These are phyloP conservation scores for Pelargonium fulgidum DNA, from an alignment of 441 rosid genomes.

Conservation along the genomic window DNA sequence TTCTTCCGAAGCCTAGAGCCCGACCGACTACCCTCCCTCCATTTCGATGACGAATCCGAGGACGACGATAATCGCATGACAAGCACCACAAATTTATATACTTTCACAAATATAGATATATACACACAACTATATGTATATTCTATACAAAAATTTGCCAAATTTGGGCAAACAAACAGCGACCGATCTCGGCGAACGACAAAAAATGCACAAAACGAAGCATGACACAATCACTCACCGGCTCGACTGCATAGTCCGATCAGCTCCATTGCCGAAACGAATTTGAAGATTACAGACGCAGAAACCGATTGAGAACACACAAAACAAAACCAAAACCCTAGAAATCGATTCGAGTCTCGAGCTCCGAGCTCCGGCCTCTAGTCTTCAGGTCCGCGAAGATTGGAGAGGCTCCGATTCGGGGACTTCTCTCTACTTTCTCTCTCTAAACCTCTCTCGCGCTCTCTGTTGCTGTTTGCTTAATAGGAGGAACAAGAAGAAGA, in stretches of 20 bases:
- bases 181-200: neutral
- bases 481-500: constrained; percentile 3
- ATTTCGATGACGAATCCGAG: constrained; percentile 37
- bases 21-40: constrained; percentile 26
- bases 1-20: constrained; percentile 66
- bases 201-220: too few species aligned
- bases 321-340: constrained; percentile 5
- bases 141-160: constrained; percentile 10
- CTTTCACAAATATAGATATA: constrained; percentile 12
- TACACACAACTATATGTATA: constrained; percentile 11
- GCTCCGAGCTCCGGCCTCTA: neutral
- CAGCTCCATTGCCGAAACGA: constrained; percentile 4
- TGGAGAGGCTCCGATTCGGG: neutral
- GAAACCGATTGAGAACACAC: neutral
- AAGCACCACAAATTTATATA: constrained; percentile 21
- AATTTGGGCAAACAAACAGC: neutral
- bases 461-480: neutral
- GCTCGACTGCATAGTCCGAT: neutral
- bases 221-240: constrained; percentile 2
- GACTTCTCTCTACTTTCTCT: neutral
- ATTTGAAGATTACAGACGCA: neutral
- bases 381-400: neutral
- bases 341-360: neutral
- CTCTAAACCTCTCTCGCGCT: neutral
- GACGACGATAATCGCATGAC: constrained; percentile 58